Conservation (phyloP, 2,329 filamentous ascomycete genomes). For the Chaetomium strumarium region DNA sequence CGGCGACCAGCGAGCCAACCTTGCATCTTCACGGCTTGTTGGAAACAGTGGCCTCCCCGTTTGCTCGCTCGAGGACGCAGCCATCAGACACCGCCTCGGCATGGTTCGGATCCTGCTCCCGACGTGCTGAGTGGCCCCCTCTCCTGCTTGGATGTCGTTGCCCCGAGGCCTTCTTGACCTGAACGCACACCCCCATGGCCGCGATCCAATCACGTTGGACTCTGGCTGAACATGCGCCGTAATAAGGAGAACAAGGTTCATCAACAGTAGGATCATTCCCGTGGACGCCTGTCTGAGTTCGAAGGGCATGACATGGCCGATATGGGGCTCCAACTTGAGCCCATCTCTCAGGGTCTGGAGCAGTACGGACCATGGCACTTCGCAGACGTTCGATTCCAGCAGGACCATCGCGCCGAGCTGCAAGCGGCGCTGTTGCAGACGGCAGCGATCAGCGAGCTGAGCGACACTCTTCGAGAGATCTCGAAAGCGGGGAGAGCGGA, state of each 20-base stretch:
- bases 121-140: not conserved
- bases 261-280: slow-evolving; percentile 1
- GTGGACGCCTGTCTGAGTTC: not conserved
- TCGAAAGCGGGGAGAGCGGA: slow-evolving; percentile 9
- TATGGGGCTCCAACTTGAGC: slow-evolving; percentile 28
- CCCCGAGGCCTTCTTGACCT: not conserved
- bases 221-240: slow-evolving; percentile 15
- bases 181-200: not conserved
- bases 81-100: not conserved
- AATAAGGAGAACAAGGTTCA: slow-evolving; percentile 6
- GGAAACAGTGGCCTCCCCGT: not conserved
- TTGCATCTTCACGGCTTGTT: not conserved
- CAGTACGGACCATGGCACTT: slow-evolving; percentile 26
- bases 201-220: not conserved
- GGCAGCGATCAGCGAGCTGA: slow-evolving; percentile 13
- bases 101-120: not conserved
- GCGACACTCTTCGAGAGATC: slow-evolving; percentile 15
- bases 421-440: slow-evolving; percentile 23
- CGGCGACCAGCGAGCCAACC: not conserved
- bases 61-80: not conserved
- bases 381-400: slow-evolving; percentile 16
- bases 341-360: slow-evolving; percentile 21
- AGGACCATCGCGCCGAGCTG: slow-evolving; percentile 15
- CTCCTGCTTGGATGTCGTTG: not conserved
- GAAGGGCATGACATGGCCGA: slow-evolving; percentile 2